phyloP scores from a whole-genome alignment of 2,329 filamentous ascomycete species.

The Aureobasidium sp. region DNA sequence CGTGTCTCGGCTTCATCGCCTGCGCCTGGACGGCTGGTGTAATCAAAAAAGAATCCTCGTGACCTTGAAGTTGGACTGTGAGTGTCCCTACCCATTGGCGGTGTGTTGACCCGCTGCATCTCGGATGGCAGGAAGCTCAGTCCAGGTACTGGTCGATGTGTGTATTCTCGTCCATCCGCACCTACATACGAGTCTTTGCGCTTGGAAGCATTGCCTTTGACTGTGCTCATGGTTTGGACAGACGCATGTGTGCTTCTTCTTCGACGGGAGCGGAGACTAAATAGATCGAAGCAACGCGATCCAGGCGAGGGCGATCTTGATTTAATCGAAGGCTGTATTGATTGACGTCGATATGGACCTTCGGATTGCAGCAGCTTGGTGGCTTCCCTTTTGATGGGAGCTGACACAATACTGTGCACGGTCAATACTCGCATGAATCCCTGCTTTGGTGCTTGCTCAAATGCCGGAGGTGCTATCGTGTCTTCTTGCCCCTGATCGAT shows the following conservation, averaged over 20 bases:
- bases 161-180: neutral
- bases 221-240: neutral
- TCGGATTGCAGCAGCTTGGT: neutral
- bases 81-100: slow-evolving; percentile 19
- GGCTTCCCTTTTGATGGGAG: neutral
- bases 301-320: neutral
- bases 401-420: neutral
- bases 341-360: neutral
- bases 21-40: slow-evolving; percentile 12
- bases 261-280: neutral
- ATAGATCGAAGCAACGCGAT: neutral
- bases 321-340: neutral
- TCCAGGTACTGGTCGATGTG: neutral
- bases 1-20: neutral
- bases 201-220: neutral
- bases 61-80: slow-evolving; percentile 16
- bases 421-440: neutral
- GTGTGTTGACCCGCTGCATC: slow-evolving; percentile 26
- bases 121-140: slow-evolving; percentile 19
- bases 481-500: neutral
- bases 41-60: slow-evolving; percentile 25
- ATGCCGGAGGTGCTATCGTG: neutral
- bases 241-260: neutral
- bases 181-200: slow-evolving; percentile 4
- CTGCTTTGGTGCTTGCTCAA: neutral